These are phyloP conservation scores for Penicillium sclerotiorum DNA, from an alignment of 2,329 filamentous ascomycete genomes.

Conservation along the genomic window DNA sequence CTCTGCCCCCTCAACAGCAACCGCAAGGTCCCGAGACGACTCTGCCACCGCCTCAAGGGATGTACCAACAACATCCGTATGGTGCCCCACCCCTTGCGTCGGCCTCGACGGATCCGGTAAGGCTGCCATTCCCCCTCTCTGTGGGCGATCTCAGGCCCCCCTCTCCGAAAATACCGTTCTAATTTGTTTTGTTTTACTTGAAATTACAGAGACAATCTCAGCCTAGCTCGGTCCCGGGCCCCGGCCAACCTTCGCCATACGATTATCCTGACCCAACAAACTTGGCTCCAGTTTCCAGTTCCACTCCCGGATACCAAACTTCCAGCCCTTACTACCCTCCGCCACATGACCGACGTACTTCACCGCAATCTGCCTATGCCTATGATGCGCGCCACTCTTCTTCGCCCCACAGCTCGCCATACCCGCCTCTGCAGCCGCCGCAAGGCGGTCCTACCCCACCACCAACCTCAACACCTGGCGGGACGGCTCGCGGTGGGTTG, in stretches of 20 bases:
- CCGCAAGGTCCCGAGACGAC: constrained; percentile 39
- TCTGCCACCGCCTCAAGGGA: constrained; percentile 44
- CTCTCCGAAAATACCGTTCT: too few species aligned
- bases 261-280: constrained; percentile 52
- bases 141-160: too few species aligned
- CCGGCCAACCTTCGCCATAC: not conserved
- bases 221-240: not conserved
- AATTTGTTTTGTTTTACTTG: too few species aligned
- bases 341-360: constrained; percentile 44
- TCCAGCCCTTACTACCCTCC: constrained; percentile 44
- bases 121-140: constrained; percentile 32
- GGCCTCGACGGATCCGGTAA: constrained; percentile 49
- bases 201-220: constrained; percentile 37
- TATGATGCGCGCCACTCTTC: constrained; percentile 46
- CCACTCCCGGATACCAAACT: constrained; percentile 46
- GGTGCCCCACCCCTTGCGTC: constrained; percentile 41
- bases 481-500: constrained; percentile 44
- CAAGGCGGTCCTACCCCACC: constrained; percentile 41
- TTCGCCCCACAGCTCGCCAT: constrained; percentile 47
- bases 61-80: constrained; percentile 44
- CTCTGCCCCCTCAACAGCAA: constrained; percentile 49
- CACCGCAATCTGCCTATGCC: constrained; percentile 48
- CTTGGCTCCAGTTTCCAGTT: constrained; percentile 50
- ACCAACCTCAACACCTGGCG: constrained; percentile 39
- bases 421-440: constrained; percentile 39